A percentile compares a stretch with the other conserved stretches of the same genome.
Evolutionary conservation across 306 rosid genomes (phyloP).

Genomic region (Acmispon strigosus): DNA sequence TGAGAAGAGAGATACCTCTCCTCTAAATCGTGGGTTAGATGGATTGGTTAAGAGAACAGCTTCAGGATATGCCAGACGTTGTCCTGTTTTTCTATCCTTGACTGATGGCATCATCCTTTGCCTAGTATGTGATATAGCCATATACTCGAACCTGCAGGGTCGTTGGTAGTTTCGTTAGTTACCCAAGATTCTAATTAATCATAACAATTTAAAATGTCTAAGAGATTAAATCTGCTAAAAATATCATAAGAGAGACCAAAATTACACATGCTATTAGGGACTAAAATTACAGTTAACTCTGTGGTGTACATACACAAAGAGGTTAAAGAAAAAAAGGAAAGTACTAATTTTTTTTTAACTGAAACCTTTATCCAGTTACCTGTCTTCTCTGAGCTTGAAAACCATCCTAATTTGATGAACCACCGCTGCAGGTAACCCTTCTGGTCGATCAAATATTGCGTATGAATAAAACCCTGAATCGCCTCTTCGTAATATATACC

Average conservation of each 20-base stretch:
- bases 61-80: slow-evolving; percentile 48
- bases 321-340: too few relatives aligned
- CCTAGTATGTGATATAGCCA: slow-evolving; percentile 59
- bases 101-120: slow-evolving; percentile 63
- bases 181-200: too few relatives aligned
- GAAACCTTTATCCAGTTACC: slow-evolving; percentile 19
- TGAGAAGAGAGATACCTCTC: slow-evolving; percentile 53
- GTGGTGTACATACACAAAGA: too few relatives aligned
- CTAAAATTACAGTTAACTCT: too few relatives aligned
- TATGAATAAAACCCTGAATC: slow-evolving; percentile 66
- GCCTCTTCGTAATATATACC: slow-evolving; percentile 54
- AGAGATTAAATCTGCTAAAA: too few relatives aligned
- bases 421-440: slow-evolving; percentile 42
- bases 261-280: too few relatives aligned
- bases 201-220: too few relatives aligned
- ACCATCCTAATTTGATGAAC: slow-evolving; percentile 50
- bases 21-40: slow-evolving; percentile 24
- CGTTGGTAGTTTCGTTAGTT: not conserved
- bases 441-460: slow-evolving; percentile 40
- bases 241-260: too few relatives aligned
- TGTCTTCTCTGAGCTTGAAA: slow-evolving; percentile 39
- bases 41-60: slow-evolving; percentile 62
- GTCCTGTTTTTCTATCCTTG: slow-evolving; percentile 28
- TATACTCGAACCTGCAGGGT: slow-evolving; percentile 44
- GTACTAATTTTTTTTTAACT: not conserved